These are phyloP conservation scores for Amanita pseudoporphyria DNA, from an alignment of 768 basidiomycete genomes.

Conservation along the genomic window DNA sequence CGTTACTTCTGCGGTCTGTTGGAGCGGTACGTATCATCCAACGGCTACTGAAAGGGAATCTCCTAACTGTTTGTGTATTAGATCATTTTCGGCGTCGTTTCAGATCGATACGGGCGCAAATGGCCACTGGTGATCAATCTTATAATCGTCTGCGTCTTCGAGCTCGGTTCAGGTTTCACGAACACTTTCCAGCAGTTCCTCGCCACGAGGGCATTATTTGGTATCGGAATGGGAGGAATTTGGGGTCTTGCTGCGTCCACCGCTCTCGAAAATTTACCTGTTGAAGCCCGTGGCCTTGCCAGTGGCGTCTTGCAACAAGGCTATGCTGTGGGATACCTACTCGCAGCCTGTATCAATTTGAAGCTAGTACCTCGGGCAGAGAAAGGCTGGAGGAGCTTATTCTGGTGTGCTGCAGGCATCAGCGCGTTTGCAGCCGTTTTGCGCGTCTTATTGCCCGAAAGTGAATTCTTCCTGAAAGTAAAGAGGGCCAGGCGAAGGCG, in stretches of 20 bases:
- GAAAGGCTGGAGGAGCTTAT: slow-evolving; percentile 62
- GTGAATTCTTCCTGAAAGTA: slow-evolving; percentile 58
- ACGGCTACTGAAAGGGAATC: not conserved
- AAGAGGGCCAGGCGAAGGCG: slow-evolving; percentile 50
- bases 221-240: slow-evolving; percentile 82
- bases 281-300: slow-evolving; percentile 76
- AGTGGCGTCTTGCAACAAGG: slow-evolving; percentile 85
- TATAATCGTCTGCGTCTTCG: slow-evolving; percentile 56
- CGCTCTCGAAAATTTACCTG: slow-evolving; percentile 83
- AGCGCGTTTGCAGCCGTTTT: slow-evolving; percentile 60
- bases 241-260: slow-evolving; percentile 82
- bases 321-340: slow-evolving; percentile 76
- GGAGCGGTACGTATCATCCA: slow-evolving; percentile 42
- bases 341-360: slow-evolving; percentile 80
- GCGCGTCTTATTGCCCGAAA: slow-evolving; percentile 71
- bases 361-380: slow-evolving; percentile 39
- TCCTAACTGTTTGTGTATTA: slow-evolving; percentile 9
- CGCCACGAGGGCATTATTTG: slow-evolving; percentile 74
- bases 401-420: slow-evolving; percentile 72
- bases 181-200: slow-evolving; percentile 73
- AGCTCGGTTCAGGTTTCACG: slow-evolving; percentile 76
- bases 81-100: slow-evolving; percentile 75
- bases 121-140: slow-evolving; percentile 85
- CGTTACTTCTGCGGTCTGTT: slow-evolving; percentile 80
- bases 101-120: slow-evolving; percentile 87